Evolutionary conservation across 208 protist genomes (phyloP).

Genomic region (Crithidia acanthocephali): DNA sequence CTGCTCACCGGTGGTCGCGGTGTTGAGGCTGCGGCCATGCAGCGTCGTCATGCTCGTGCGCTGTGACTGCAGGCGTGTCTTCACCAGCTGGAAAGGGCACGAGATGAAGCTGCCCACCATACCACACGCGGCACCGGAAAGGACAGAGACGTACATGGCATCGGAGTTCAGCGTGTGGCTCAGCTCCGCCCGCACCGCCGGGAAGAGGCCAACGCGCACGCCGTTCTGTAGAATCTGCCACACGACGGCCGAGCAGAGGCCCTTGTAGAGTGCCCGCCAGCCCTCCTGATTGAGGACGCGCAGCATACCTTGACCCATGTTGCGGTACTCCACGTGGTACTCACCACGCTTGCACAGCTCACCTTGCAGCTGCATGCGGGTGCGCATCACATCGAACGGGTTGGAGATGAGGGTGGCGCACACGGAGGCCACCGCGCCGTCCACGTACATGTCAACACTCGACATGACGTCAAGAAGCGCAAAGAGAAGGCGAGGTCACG

Average conservation of each 20-base stretch:
- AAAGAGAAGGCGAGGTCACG: not conserved
- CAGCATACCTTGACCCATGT: conserved; percentile 53
- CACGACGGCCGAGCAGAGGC: conserved; percentile 42
- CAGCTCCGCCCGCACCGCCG: conserved; percentile 40
- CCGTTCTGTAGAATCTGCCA: conserved; percentile 74
- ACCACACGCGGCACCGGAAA: conserved; percentile 42
- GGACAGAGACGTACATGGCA: conserved; percentile 23
- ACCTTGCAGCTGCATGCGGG: conserved; percentile 75
- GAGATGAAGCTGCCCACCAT: conserved; percentile 48
- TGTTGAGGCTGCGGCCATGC: conserved; percentile 24
- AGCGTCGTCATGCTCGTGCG: conserved; percentile 34
- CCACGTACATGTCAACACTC: conserved; percentile 51
- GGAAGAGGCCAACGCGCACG: conserved; percentile 68
- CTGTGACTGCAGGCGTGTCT: conserved; percentile 76
- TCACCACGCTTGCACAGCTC: conserved; percentile 48
- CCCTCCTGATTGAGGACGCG: conserved; percentile 53
- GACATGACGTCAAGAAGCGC: conserved; percentile 20
- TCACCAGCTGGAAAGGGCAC: conserved; percentile 69
- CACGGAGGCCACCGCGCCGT: conserved; percentile 53
- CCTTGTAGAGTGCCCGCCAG: conserved; percentile 59
- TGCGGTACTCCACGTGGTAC: conserved; percentile 59
- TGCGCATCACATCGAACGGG: conserved; percentile 80
- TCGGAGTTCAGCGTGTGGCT: conserved; percentile 17
- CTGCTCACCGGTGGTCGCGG: conserved; percentile 49
- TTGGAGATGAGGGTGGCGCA: conserved; percentile 64